A percentile compares a stretch with the other conserved stretches of the same genome.
Evolutionary conservation across 345 rosid genomes (phyloP).

Genomic region (Aurinia saxatilis): DNA sequence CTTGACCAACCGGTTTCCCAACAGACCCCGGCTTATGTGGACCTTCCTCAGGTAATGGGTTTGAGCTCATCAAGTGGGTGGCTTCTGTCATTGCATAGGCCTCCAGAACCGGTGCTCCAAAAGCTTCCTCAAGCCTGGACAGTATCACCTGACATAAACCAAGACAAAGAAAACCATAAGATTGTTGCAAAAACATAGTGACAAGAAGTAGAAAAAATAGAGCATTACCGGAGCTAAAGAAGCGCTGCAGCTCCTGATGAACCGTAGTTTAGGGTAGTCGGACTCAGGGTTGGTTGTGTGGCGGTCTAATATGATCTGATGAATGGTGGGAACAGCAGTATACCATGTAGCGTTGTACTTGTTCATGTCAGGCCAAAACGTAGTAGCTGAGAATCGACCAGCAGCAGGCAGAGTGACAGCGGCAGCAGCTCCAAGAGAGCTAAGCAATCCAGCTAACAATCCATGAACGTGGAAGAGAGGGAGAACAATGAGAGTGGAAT

Average conservation of each 20-base stretch:
- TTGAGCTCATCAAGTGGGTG: conserved; percentile 68
- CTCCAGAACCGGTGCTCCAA: conserved; percentile 77
- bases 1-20: conserved; percentile 81
- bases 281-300: conserved; percentile 51
- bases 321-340: conserved; percentile 87
- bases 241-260: conserved; percentile 86
- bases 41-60: conserved; percentile 77
- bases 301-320: conserved; percentile 81
- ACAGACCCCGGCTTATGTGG: conserved; percentile 77
- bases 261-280: conserved; percentile 62
- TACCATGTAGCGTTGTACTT: conserved; percentile 81
- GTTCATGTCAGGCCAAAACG: conserved; percentile 76
- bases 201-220: too few relatives aligned
- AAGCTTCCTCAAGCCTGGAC: conserved; percentile 69
- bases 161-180: neutral
- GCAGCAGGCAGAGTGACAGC: conserved; percentile 74
- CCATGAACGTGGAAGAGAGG: conserved; percentile 93
- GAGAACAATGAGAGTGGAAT: conserved; percentile 73
- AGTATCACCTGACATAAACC: conserved; percentile 33
- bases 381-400: conserved; percentile 77
- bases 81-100: conserved; percentile 97
- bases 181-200: too few relatives aligned
- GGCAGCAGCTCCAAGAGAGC: conserved; percentile 71
- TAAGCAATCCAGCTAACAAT: conserved; percentile 59
- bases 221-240: conserved; percentile 58